phyloP scores from a whole-genome alignment of 163 green algal genomes.

The Scenedesmus sp. region DNA sequence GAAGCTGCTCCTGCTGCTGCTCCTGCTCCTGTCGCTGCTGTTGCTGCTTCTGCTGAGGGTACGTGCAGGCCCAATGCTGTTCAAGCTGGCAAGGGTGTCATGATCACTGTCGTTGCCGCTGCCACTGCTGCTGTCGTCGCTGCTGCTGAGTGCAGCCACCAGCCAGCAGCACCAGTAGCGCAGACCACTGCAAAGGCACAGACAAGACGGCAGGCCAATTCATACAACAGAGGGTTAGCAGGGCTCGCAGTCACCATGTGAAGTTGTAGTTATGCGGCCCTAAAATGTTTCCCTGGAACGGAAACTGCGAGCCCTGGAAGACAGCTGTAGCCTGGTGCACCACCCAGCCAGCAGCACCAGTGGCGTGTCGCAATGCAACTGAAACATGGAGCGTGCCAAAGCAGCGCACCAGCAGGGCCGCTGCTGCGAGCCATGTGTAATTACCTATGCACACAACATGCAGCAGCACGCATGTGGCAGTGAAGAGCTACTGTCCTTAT shows the following conservation, averaged over 20 bases:
- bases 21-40: neutral
- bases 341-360: too few relatives aligned
- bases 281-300: too few relatives aligned
- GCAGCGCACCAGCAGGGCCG: neutral
- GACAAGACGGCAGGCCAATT: neutral
- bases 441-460: too few relatives aligned
- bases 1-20: conserved; percentile 10
- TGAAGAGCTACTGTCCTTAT: too few relatives aligned
- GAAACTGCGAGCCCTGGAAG: neutral
- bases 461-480: too few relatives aligned
- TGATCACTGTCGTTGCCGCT: neutral
- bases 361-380: too few relatives aligned
- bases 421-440: too few relatives aligned
- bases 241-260: neutral
- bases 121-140: neutral
- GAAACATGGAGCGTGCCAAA: too few relatives aligned
- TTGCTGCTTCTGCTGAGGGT: conserved; percentile 4
- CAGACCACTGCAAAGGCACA: neutral
- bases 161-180: conserved; percentile 20
- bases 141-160: neutral
- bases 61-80: neutral
- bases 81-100: neutral
- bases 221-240: neutral
- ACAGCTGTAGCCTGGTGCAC: neutral
- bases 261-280: too few relatives aligned